Conservation (phyloP, 2,329 filamentous ascomycete genomes). For the Simplicillium sp. region DNA sequence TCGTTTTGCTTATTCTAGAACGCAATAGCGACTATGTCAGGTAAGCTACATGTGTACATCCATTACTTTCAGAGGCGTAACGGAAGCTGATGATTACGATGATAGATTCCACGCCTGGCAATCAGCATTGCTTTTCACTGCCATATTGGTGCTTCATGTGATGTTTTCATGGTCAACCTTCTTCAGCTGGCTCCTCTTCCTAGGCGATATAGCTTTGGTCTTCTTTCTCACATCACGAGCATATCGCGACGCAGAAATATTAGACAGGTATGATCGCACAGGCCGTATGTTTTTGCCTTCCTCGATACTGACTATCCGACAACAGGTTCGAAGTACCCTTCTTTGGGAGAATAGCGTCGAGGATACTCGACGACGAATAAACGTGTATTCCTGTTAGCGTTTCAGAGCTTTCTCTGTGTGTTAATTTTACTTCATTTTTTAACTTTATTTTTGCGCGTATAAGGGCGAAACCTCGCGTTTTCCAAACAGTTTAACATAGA, state of each 20-base stretch:
- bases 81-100: not conserved
- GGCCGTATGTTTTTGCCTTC: too few relatives aligned
- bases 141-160: slow-evolving; percentile 67
- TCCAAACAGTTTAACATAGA: too few relatives aligned
- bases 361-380: slow-evolving; percentile 78
- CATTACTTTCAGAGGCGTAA: not conserved
- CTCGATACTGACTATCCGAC: slow-evolving; percentile 12
- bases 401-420: not conserved
- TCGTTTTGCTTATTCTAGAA: slow-evolving; percentile 77
- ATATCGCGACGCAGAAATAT: slow-evolving; percentile 69
- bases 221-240: slow-evolving; percentile 68
- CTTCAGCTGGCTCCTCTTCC: slow-evolving; percentile 74
- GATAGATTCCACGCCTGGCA: slow-evolving; percentile 93
- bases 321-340: slow-evolving; percentile 77
- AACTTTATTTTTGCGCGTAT: too few relatives aligned
- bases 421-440: too few relatives aligned
- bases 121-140: slow-evolving; percentile 72
- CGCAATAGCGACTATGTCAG: slow-evolving; percentile 95
- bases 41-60: slow-evolving; percentile 35
- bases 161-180: slow-evolving; percentile 78
- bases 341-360: slow-evolving; percentile 76
- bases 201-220: slow-evolving; percentile 67
- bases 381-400: not conserved
- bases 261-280: slow-evolving; percentile 41
- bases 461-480: too few relatives aligned